Evolutionary conservation across 2,329 filamentous ascomycete genomes (phyloP), one percentile per base, ranked within the genome.

Genomic region (Fonsecaea erecta): DNA sequence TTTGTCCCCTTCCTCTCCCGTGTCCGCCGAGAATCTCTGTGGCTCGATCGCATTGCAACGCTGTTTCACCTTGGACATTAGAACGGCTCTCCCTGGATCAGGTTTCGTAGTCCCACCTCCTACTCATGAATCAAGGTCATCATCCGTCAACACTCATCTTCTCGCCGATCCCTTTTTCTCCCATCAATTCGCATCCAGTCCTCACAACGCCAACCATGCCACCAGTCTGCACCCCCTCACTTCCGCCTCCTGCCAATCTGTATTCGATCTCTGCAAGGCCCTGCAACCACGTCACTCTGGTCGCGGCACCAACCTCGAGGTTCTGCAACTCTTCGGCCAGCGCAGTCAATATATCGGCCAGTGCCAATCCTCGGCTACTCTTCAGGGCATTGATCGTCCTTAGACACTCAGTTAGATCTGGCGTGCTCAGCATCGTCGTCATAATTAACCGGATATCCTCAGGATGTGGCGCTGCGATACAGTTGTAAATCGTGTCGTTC

Each of bases 201-300:
- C 95, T 84, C 48, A 99, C 86, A 4, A 97, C 91, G 1, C 94
- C 95, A 11, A 98, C 92, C 52, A 97, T 83, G 0, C 93, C 95
- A 6, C 95, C 94, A 0, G 95, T 98, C 81, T 99, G 95, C 64
- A 99, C 86, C 5, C 83, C 81, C 80, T 99, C 95, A 64, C 88
- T 93, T 1, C 91, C 93, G 24, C 95, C 95, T 51, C 92, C 91
- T 35, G 93, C 90, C 5, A 99, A 82, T 67, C 95, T 84, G 78
- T 96, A 96, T 81, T 99, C 95, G 59, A 99, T 91, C 72, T 97
- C 91, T 0, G 94, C 93, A 62, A 99, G 80, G 0, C 93, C 93
- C 65, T 95, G 90, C 67, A 99, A 81, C 95, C 95, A 99, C 2
- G 89, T 86, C 59, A 98, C 90, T 83, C 95, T 90, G 11, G 93